Conservation (phyloP, 208 protist genomes). For the Leishmania martiniquensis region DNA sequence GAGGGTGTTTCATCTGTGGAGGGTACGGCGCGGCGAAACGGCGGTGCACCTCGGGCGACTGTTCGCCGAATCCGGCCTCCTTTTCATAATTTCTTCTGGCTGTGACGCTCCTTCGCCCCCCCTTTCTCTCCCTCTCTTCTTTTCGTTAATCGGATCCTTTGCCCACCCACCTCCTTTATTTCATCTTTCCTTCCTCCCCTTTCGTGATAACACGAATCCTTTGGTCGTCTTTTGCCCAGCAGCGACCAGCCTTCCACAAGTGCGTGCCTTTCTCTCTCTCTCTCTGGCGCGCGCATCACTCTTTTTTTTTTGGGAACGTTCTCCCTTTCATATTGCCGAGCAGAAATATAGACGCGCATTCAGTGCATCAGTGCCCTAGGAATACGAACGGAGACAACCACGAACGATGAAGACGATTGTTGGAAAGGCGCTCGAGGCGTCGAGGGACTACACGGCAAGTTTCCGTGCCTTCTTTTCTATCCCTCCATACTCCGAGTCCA, state of each 20-base stretch:
- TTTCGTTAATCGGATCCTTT: background rate
- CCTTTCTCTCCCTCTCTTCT: background rate
- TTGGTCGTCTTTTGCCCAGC: background rate
- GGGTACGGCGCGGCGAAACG: background rate
- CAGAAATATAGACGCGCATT: background rate
- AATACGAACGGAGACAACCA: too few species aligned
- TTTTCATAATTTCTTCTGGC: too few species aligned
- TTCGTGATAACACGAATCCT: background rate
- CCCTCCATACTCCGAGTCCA: constrained; percentile 41
- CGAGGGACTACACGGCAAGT: constrained; percentile 17
- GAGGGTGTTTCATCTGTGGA: background rate
- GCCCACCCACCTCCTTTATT: background rate
- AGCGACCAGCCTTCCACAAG: background rate
- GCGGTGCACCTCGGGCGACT: too few species aligned
- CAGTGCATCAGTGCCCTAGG: background rate
- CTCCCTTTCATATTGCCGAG: too few species aligned
- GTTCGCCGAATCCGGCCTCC: too few species aligned
- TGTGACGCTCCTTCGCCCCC: too few species aligned
- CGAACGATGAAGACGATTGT: background rate
- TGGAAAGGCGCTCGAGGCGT: background rate
- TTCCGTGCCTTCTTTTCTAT: constrained; percentile 28
- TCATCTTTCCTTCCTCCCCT: too few species aligned
- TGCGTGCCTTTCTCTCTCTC: background rate
- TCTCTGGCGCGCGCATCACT: background rate
- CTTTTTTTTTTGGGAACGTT: background rate